A percentile compares a stretch with the other conserved stretches of the same genome.
Evolutionary conservation across 345 rosid genomes (phyloP).

Genomic region (Linum tenue): DNA sequence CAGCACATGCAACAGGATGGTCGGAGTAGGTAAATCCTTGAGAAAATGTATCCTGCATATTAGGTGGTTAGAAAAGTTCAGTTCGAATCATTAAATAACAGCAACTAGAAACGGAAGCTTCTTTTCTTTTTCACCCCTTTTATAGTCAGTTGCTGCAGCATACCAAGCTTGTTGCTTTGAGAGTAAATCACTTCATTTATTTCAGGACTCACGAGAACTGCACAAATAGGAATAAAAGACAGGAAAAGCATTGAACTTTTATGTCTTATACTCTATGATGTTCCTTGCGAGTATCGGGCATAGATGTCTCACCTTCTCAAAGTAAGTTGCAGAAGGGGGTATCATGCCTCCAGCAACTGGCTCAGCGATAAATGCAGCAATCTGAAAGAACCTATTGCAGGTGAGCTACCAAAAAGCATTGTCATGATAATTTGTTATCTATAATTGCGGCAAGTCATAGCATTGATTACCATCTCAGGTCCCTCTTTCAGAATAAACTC

Average conservation of each 20-base stretch:
- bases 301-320: not conserved
- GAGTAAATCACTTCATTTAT: slow-evolving; percentile 55
- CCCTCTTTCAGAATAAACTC: slow-evolving; percentile 86
- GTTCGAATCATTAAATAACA: not conserved
- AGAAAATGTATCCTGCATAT: slow-evolving; percentile 9
- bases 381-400: slow-evolving; percentile 31
- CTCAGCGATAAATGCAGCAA: slow-evolving; percentile 93
- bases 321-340: slow-evolving; percentile 53
- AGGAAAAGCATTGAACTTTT: too few relatives aligned
- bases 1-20: too few relatives aligned
- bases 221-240: slow-evolving; percentile 87
- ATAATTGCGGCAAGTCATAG: not conserved
- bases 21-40: too few relatives aligned
- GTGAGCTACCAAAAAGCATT: slow-evolving; percentile 11
- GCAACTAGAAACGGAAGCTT: not conserved
- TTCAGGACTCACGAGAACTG: slow-evolving; percentile 74
- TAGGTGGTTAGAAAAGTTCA: too few relatives aligned
- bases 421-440: slow-evolving; percentile 5
- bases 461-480: slow-evolving; percentile 67
- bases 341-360: slow-evolving; percentile 35
- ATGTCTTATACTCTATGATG: too few relatives aligned
- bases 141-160: slow-evolving; percentile 34
- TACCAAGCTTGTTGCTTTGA: slow-evolving; percentile 35
- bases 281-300: too few relatives aligned
- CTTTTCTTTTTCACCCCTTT: slow-evolving; percentile 45